Base-by-base conservation (phyloP, 2,329 filamentous ascomycete species). In the Plenodomus lindquistii region DNA sequence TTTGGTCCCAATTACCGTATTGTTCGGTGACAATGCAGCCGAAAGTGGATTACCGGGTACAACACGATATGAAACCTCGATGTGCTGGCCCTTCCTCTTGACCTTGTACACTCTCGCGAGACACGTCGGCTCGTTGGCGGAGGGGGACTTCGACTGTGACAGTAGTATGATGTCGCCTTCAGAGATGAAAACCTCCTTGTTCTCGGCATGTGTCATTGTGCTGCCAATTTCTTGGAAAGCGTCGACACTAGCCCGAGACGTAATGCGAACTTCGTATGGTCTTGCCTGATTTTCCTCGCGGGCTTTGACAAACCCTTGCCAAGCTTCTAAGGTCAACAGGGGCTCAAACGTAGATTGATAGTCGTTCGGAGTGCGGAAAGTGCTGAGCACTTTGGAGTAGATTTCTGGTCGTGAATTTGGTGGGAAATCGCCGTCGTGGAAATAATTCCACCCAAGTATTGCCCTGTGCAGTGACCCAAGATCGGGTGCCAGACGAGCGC, bases 381-480 rank as follows among this genome's bases (percentile, higher is more conserved):
- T 84, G 52, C 89, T 87, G 4, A 87, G 85, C 10, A 99, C 93
- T 44, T 84, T 79, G 39, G 81, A 84, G 65, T 93, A 96, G 37
- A 84, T 80, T 40, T 86, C 85, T 15, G 84, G 84, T 42, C 84
- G 86, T 5, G 81, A 80, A 48, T 80, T 82, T 0, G 94, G 92
- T 5, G 94, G 94, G 50, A 92, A 88, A 63, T 92, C 90, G 21
- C 91, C 91, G 38, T 85, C 78, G 64, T 96, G 89, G 71, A 97
- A 99, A 58, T 95, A 96, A 58, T 99, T 89, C 94, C 94, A 99
- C 46, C 88, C 83, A 2, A 99, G 82, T 42, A 99, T 91, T 16
- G 87, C 87, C 62, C 88, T 86, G 69, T 97, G 94, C 22, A 99
- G 76, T 15, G 84, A 80, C 31, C 91, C 87, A 74, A 99, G 87